Base-by-base conservation (phyloP, 352 stramenopile species). In the Pythium insidiosum region DNA sequence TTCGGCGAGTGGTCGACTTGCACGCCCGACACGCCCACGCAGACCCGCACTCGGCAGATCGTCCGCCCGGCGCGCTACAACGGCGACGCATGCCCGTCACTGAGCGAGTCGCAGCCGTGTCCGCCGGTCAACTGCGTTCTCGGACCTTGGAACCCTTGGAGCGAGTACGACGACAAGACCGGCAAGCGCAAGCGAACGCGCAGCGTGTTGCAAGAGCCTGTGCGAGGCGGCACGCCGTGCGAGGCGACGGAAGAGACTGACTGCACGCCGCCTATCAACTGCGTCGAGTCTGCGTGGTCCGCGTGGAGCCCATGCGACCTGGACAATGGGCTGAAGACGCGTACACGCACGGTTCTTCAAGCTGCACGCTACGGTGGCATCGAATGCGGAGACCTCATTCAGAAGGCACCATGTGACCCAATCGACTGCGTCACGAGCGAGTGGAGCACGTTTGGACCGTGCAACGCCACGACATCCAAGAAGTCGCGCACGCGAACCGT, bases 1-100 rank as follows among this genome's bases (percentile, higher is more conserved):
- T 84, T 61, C 38, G 61, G 53, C 23, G 65, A 78, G n/a, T 83
- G 68, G 64, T 66, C 56, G 0, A 50, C 20, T 2, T 88, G 74
- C 49, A 80, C 50, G 1, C 65, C 77, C 47, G 45, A 43, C 12
- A 73, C 68, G 1, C 52, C 62, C 1, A 62, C 50, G 6, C 57
- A 73, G 47, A 63, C 43, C 0, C 61, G 57, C 2, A 49, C 19
- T 23, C 65, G 73, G 0, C 31, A 64, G 25, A 34, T 73, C 1
- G 71, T 52, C 0, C 59, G 74, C 43, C 3, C 9, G 0, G 16
- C 65, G 2, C 23, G 76, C 4, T 85, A 63, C 16, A 57, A 57
- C 15, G 75, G 75, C 10, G 66, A 49, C 36, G 28, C 38, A 5
- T 85, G 72, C 40, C 64, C 66, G 0, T 38, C 46, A 15, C 61